Base-by-base conservation (phyloP, 2,329 filamentous ascomycete genomes). In the Fusarium globosum region DNA sequence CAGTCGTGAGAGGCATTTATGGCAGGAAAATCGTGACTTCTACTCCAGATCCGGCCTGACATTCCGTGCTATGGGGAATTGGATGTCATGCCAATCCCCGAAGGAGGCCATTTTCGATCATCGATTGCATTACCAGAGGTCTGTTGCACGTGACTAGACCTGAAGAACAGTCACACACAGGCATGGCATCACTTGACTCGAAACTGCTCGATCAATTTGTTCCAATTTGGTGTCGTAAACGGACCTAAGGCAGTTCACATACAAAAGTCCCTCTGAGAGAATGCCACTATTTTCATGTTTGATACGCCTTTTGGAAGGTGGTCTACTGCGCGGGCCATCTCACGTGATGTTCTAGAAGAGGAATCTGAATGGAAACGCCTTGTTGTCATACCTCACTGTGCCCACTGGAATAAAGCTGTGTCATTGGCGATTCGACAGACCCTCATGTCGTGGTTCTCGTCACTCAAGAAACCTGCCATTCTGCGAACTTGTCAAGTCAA, bases 381-480 rank as follows among this genome's bases (percentile, higher is more conserved):
- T 60, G 65, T 55, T 52, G 58, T 63, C 72, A 65, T 68, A 49
- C 23, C 51, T 55, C 35, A 53, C 65, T 70, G 72, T 65, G 61
- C 43, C 65, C 57, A 61, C 52, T 65, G 46, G 55, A 67, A 46
- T 65, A 56, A 52, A 64, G 58, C 46, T 48, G 61, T 71, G 41
- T 46, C 45, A 68, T 70, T 71, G 65, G 71, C 57, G 61, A 67
- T 68, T 61, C 53, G 43, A 65, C 38, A 62, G 45, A 65, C 60
- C 72, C 55, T 75, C 68, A 79, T 79, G 78, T 77, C 75, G 74
- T 79, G 75, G 77, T 61, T 77, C 65, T 73, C 76, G n/a, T 66
- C 73, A 52, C 55, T 79, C 62, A 79, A 74, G 72, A 78, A 77
- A 68, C 73, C 75, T 64, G 43, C 72, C 57, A 69, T 68, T 69